A percentile compares a stretch with the other conserved stretches of the same genome.
Conservation (phyloP, 2,329 filamentous ascomycete species). For the Helotiales sp. region DNA sequence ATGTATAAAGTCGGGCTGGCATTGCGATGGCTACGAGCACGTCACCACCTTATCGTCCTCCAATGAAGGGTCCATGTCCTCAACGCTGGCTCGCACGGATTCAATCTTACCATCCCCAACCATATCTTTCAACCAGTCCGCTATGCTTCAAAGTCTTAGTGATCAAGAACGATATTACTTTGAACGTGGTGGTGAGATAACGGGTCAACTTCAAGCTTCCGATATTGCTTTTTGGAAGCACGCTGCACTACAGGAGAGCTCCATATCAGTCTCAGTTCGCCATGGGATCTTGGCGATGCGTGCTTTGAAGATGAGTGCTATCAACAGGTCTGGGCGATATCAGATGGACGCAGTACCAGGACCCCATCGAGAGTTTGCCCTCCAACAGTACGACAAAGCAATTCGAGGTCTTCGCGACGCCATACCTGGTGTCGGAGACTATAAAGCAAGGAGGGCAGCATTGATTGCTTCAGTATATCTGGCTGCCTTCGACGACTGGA, state of each 20-base stretch:
- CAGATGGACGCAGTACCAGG: conserved; percentile 21
- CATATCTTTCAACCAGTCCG: conserved; percentile 9
- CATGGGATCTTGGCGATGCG: conserved; percentile 31
- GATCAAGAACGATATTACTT: conserved; percentile 28
- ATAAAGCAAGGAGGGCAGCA: conserved; percentile 9
- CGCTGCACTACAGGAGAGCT: conserved; percentile 22
- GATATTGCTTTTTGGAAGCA: conserved; percentile 52
- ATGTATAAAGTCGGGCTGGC: conserved; percentile 30
- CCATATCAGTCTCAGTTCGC: conserved; percentile 21
- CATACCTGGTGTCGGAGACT: conserved; percentile 9
- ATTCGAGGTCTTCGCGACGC: conserved; percentile 25
- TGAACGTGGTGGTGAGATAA: conserved; percentile 26
- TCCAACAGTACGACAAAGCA: conserved; percentile 30
- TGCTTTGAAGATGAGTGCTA: conserved; percentile 23
- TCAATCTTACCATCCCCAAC: conserved; percentile 18
- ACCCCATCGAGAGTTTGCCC: conserved; percentile 25
- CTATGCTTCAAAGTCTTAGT: conserved; percentile 10
- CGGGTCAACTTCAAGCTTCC: conserved; percentile 11
- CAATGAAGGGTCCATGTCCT: not conserved
- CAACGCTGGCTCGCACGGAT: conserved; percentile 11
- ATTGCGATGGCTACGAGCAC: conserved; percentile 31
- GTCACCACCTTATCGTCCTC: not conserved
- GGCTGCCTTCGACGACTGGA: conserved; percentile 29
- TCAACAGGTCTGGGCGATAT: conserved; percentile 13
- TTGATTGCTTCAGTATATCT: conserved; percentile 27